Evolutionary conservation across 768 basidiomycete genomes (phyloP).

Genomic region (Macrolepiota fuliginosa): DNA sequence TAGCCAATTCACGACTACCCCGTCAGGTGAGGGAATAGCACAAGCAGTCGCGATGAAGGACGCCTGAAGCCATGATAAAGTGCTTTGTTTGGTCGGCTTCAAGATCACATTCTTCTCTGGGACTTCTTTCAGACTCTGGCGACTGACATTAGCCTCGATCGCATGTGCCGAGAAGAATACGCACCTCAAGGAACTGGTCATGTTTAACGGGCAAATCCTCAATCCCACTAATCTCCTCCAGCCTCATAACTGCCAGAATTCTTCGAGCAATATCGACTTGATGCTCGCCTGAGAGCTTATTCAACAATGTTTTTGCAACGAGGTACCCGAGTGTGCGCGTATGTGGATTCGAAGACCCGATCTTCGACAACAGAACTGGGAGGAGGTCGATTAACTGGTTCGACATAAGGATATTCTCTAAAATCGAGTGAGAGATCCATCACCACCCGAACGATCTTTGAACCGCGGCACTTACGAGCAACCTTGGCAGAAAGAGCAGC

Average conservation of each 20-base stretch:
- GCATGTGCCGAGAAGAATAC: constrained; percentile 10
- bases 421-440: not conserved
- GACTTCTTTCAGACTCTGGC: constrained; percentile 39
- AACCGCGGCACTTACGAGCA: constrained; percentile 48
- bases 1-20: constrained; percentile 51
- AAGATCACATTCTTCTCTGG: constrained; percentile 42
- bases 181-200: constrained; percentile 31
- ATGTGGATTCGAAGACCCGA: constrained; percentile 49
- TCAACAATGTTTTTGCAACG: constrained; percentile 59
- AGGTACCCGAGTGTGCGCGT: constrained; percentile 59
- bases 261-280: constrained; percentile 53
- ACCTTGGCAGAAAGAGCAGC: constrained; percentile 54
- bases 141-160: constrained; percentile 23
- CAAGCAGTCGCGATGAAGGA: constrained; percentile 52
- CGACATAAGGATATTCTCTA: constrained; percentile 67
- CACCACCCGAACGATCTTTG: not conserved
- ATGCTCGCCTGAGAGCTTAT: constrained; percentile 52
- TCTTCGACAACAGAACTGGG: constrained; percentile 46
- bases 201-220: constrained; percentile 33
- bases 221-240: constrained; percentile 43
- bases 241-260: constrained; percentile 43
- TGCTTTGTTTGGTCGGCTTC: constrained; percentile 61
- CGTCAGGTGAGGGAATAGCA: constrained; percentile 43
- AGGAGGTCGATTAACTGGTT: constrained; percentile 41
- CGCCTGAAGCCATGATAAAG: constrained; percentile 55